A percentile compares a stretch with the other conserved stretches of the same genome.
Evolutionary conservation across 192 early-diverging fungal species (phyloP).

Genomic region (Phycomyces blakesleeanus): DNA sequence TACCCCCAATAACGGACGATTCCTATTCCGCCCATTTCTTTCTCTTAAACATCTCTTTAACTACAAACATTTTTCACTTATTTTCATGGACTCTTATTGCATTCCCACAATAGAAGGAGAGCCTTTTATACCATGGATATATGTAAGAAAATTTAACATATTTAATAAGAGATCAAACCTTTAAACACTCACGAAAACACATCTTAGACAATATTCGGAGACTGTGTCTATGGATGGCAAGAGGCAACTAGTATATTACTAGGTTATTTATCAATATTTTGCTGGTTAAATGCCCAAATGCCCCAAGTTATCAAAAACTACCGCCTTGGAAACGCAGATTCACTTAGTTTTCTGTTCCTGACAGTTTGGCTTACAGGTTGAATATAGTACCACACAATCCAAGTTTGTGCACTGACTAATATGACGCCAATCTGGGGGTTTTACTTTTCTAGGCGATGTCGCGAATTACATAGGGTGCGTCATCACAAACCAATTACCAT

Average conservation of each 20-base stretch:
- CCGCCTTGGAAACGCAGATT: constrained; percentile 39
- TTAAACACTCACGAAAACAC: neutral
- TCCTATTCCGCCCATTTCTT: too few relatives aligned
- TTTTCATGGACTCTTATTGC: too few relatives aligned
- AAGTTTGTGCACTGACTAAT: neutral
- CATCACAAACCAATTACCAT: constrained; percentile 62
- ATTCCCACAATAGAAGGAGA: too few relatives aligned
- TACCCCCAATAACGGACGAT: too few relatives aligned
- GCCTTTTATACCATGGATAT: constrained; percentile 12
- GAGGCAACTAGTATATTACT: constrained; percentile 41
- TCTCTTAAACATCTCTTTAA: too few relatives aligned
- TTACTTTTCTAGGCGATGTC: constrained; percentile 51
- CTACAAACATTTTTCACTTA: too few relatives aligned
- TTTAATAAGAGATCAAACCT: neutral
- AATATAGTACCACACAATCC: neutral
- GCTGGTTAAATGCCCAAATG: constrained; percentile 68
- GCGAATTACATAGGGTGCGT: constrained; percentile 66
- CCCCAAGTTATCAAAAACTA: constrained; percentile 56
- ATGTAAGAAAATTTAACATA: constrained; percentile 7
- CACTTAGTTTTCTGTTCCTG: constrained; percentile 50
- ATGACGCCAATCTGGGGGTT: neutral
- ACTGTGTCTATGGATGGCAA: constrained; percentile 41
- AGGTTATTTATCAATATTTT: constrained; percentile 56
- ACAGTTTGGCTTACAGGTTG: constrained; percentile 57
- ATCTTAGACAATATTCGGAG: constrained; percentile 40